Evolutionary conservation across 2,329 filamentous ascomycete genomes (phyloP).

Genomic region (Claviceps africana): DNA sequence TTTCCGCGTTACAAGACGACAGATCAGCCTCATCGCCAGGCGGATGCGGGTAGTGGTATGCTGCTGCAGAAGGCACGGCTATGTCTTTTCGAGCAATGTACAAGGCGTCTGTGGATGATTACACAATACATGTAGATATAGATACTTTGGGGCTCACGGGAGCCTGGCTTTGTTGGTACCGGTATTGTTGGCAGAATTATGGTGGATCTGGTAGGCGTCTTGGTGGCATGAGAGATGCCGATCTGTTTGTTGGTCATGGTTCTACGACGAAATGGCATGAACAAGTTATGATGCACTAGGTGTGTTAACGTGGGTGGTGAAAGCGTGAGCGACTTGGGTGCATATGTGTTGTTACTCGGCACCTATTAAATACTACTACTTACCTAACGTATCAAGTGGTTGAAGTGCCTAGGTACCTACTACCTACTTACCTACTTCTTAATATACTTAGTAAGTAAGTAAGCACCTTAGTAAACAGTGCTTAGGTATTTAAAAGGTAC

Average conservation of each 20-base stretch:
- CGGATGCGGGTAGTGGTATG: background rate
- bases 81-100: constrained; percentile 7
- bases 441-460: too few relatives aligned
- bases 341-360: background rate
- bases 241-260: constrained; percentile 17
- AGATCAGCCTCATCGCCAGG: background rate
- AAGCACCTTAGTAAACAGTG: too few relatives aligned
- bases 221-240: constrained; percentile 9
- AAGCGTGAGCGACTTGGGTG: background rate
- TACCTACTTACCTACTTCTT: too few relatives aligned
- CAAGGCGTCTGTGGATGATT: constrained; percentile 4
- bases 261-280: constrained; percentile 17
- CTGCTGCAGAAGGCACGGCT: background rate
- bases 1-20: background rate
- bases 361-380: too few relatives aligned
- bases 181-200: constrained; percentile 9
- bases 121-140: constrained; percentile 12
- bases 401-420: background rate
- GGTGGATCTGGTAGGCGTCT: constrained; percentile 12
- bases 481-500: too few relatives aligned
- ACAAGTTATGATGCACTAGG: constrained; percentile 12
- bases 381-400: too few relatives aligned
- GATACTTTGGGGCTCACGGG: constrained; percentile 3
- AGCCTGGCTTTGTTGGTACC: constrained; percentile 2
- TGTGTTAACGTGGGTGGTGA: background rate